Evolutionary conservation across 345 rosid species (phyloP), one percentile per base, ranked within the genome.

Genomic region (Melaleuca alternifolia): DNA sequence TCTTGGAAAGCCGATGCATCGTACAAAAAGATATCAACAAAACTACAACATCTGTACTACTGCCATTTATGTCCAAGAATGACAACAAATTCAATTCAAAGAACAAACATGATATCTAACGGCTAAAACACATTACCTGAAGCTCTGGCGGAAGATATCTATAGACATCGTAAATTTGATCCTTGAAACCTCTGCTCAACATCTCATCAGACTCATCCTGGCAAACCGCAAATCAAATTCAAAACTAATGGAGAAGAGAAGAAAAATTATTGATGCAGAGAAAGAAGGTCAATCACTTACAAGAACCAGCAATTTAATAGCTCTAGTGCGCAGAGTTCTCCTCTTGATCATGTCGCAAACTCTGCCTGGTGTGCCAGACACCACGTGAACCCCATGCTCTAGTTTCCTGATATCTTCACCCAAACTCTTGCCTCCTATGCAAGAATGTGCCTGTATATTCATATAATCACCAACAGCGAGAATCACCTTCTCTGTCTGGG

Each of bases 271-370:
- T n/a, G 20, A 61, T 62, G 48, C 50, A 46, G 37, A 44, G 54
- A 51, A 16, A 77, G 82, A 33, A 41, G 50, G 65, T 33, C 16
- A 26, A 24, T 61, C 51, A 77, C 90, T 89, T 87, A 91, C 91
- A 84, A 91, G 93, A 85, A 91, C 85, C 51, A 92, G 87, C 33
- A 92, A 85, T 65, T 84, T 89, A 51, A 91, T 92, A 52, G 97
- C 96, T 92, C 98, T 92, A n/a, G 99, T 97, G 2, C 98, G 95
- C 75, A 97, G 89, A 14, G 98, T 96, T 89, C 97, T 95, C 92
- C 99, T 94, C 95, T 96, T 97, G 88, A 97, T 97, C 99, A 97
- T 97, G 86, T 96, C 99, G 89, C 97, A 96, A 23, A 97, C 99
- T 90, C 99, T 94, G 28, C 99, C 99, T 11, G 99, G 99, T 26